Conservation (phyloP, 257 asterid genomes). For the Fraxinus americana region DNA sequence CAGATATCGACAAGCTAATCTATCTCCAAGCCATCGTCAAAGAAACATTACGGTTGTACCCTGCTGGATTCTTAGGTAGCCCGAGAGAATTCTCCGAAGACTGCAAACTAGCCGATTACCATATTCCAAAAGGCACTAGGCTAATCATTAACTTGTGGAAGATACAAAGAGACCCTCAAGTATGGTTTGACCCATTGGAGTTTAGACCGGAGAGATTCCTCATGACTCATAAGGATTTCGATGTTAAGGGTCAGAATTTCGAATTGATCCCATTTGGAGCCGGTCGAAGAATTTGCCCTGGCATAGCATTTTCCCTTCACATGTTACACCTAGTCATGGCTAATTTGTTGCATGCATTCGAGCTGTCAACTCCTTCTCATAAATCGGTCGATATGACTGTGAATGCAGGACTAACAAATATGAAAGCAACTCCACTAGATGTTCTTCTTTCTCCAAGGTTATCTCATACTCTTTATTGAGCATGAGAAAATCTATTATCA, state of each 20-base stretch:
- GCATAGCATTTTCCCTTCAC: background rate
- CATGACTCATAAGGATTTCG: background rate
- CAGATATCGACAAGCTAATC: background rate
- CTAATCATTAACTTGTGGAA: background rate
- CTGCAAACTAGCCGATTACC: background rate
- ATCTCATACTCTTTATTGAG: background rate
- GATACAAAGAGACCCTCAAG: background rate
- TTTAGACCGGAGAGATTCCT: conserved; percentile 11
- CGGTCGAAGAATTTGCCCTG: background rate
- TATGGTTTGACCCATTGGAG: background rate
- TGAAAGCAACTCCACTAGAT: conserved; percentile 14
- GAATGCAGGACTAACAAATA: conserved; percentile 7
- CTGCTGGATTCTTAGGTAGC: background rate
- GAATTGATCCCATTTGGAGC: conserved; percentile 9
- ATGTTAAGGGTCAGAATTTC: background rate
- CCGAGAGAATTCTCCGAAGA: background rate
- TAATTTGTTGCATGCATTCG: background rate
- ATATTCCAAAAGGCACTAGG: background rate
- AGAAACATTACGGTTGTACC: background rate
- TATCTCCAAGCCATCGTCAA: conserved; percentile 3
- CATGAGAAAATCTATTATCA: too few species aligned
- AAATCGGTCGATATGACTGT: background rate
- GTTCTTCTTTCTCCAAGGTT: conserved; percentile 1
- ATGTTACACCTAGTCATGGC: conserved; percentile 12
- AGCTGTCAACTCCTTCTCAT: background rate